A percentile compares a stretch with the other conserved stretches of the same genome.
phyloP scores from a whole-genome alignment of 148 eudicot species.

The Heliamphora exappendiculata region DNA sequence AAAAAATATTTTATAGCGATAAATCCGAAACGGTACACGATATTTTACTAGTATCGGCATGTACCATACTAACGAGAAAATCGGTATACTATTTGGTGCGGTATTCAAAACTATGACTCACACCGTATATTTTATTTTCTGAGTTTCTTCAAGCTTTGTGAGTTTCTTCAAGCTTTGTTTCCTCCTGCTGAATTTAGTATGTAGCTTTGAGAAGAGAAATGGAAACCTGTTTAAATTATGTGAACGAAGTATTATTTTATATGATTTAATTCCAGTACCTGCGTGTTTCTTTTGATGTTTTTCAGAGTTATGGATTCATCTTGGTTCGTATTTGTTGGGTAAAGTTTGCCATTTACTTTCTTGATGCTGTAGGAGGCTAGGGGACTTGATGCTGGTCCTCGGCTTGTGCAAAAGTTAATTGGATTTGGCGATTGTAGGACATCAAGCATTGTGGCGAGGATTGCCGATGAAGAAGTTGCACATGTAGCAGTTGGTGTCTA shows the following conservation, averaged over 20 bases:
- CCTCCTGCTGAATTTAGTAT: neutral
- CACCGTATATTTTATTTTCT: no score
- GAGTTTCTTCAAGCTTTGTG: no score
- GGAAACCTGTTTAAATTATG: neutral
- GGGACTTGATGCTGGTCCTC: conserved; percentile 97
- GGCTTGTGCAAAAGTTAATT: conserved; percentile 66
- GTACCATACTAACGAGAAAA: no score
- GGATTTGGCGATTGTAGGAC: conserved; percentile 88
- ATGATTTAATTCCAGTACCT: neutral
- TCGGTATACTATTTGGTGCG: no score
- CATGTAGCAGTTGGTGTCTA: conserved; percentile 93
- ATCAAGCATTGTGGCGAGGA: conserved; percentile 68
- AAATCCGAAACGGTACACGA: no score
- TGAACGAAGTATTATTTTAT: neutral
- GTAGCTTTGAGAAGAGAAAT: neutral
- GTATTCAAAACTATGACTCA: no score
- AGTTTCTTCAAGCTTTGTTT: no score
- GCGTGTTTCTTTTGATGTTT: neutral
- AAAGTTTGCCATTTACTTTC: neutral
- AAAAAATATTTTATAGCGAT: no score
- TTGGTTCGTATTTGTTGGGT: neutral
- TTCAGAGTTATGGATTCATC: neutral
- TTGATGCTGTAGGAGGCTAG: conserved; percentile 65
- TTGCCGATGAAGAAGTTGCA: conserved; percentile 89
- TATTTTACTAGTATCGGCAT: no score